These are phyloP conservation scores for Sarocladiaceae sp. DNA, from an alignment of 2,329 filamentous ascomycete species.

Conservation along the genomic window DNA sequence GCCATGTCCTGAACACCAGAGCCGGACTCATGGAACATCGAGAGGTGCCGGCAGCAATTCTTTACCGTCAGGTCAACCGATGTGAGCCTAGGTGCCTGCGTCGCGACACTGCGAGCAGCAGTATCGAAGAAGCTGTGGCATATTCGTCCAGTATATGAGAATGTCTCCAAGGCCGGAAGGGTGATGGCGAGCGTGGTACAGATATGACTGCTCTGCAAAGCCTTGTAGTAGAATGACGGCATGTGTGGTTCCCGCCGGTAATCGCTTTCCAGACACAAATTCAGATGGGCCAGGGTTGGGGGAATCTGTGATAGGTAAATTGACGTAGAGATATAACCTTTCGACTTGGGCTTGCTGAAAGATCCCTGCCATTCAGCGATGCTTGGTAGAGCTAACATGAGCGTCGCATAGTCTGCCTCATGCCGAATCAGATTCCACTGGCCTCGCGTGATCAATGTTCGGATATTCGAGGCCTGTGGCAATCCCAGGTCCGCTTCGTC, in stretches of 20 bases:
- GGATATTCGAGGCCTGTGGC: conserved; percentile 50
- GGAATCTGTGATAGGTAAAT: conserved; percentile 55
- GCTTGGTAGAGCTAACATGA: conserved; percentile 61
- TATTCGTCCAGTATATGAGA: conserved; percentile 69
- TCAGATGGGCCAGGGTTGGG: conserved; percentile 55
- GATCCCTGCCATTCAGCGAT: conserved; percentile 60
- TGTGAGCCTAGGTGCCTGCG: conserved; percentile 49
- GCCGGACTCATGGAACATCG: conserved; percentile 57
- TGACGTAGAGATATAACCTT: conserved; percentile 68
- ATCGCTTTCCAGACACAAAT: conserved; percentile 67
- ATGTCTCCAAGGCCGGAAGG: conserved; percentile 58
- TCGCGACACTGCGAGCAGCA: conserved; percentile 45
- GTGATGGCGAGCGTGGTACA: conserved; percentile 60
- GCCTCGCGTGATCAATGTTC: conserved; percentile 67
- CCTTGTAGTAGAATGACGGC: conserved; percentile 57
- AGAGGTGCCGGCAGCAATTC: conserved; percentile 60
- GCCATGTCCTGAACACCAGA: conserved; percentile 68
- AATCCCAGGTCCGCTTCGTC: conserved; percentile 27
- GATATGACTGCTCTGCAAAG: conserved; percentile 57
- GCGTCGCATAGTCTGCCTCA: conserved; percentile 56
- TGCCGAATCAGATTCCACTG: conserved; percentile 73
- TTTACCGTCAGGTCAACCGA: conserved; percentile 70
- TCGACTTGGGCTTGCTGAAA: conserved; percentile 68
- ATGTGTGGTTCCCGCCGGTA: conserved; percentile 61
- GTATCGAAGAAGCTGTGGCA: conserved; percentile 65